phyloP scores from a whole-genome alignment of 345 rosid species.

The Boechera retrofracta region DNA sequence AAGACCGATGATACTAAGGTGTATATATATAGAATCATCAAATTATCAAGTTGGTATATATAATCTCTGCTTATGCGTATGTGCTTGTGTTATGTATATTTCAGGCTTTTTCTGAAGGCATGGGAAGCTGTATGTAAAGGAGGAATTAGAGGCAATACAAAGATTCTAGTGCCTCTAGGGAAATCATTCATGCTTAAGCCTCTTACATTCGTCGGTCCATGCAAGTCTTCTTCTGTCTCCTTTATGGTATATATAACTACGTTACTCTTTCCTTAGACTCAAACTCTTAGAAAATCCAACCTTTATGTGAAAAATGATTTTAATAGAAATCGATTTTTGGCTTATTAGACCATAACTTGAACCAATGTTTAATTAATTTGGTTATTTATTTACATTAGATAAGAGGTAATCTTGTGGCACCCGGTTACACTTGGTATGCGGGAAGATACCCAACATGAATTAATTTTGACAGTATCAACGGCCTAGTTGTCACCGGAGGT shows the following conservation, averaged over 20 bases:
- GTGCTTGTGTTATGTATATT: background rate
- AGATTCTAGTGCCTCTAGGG: conserved; percentile 45
- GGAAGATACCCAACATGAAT: conserved; percentile 47
- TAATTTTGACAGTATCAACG: conserved; percentile 40
- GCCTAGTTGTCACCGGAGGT: conserved; percentile 53
- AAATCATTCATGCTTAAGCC: conserved; percentile 57
- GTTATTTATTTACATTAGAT: conserved; percentile 10
- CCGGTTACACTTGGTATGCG: conserved; percentile 43
- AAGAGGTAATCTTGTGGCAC: conserved; percentile 61
- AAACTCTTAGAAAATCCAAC: background rate
- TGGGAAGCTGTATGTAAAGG: conserved; percentile 56
- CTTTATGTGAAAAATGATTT: background rate
- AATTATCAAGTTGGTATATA: background rate
- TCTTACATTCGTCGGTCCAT: conserved; percentile 59
- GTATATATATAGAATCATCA: background rate
- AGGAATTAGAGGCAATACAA: background rate
- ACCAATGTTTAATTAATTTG: background rate
- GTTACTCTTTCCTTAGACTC: background rate
- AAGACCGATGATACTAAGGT: conserved; percentile 44
- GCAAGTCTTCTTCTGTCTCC: conserved; percentile 46
- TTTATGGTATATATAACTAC: conserved; percentile 48
- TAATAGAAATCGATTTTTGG: background rate
- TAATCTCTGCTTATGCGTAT: background rate
- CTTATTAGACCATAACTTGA: background rate
- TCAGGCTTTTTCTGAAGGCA: conserved; percentile 59